Evolutionary conservation across 2,329 filamentous ascomycete species (phyloP).

Genomic region (Hyphodiscus sp.): DNA sequence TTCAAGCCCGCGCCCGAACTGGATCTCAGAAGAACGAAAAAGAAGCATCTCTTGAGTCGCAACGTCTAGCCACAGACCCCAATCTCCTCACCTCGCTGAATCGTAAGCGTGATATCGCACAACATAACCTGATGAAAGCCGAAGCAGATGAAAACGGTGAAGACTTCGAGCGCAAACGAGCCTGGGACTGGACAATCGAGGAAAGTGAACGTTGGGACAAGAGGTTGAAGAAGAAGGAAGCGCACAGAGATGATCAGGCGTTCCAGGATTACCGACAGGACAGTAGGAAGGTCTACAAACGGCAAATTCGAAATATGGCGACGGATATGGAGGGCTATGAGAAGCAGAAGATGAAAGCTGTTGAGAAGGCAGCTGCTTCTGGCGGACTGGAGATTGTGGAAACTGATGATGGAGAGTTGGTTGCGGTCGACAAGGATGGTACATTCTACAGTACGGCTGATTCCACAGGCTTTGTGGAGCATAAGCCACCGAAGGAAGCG

Average conservation of each 20-base stretch:
- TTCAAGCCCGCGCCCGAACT: conserved; percentile 72
- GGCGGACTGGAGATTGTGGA: conserved; percentile 91
- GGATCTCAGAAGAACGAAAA: conserved; percentile 71
- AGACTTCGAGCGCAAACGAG: conserved; percentile 95
- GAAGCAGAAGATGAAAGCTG: conserved; percentile 74
- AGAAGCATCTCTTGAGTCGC: conserved; percentile 76
- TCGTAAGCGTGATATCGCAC: conserved; percentile 79
- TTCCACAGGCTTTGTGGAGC: conserved; percentile 72
- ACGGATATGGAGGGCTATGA: conserved; percentile 82
- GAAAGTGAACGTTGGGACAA: conserved; percentile 93
- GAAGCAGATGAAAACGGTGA: conserved; percentile 79
- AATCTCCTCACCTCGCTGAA: conserved; percentile 70
- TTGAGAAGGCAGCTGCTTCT: conserved; percentile 76
- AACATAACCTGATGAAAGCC: conserved; percentile 88
- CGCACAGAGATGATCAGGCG: conserved; percentile 74
- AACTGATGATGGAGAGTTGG: conserved; percentile 88
- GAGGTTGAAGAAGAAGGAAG: conserved; percentile 77
- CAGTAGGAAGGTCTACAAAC: conserved; percentile 87
- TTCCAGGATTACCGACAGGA: conserved; percentile 88
- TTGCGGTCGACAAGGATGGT: conserved; percentile 87
- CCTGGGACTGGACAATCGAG: conserved; percentile 97
- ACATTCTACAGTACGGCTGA: conserved; percentile 87
- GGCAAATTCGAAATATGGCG: conserved; percentile 71
- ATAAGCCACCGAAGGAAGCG: conserved; percentile 79
- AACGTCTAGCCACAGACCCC: conserved; percentile 72